These are phyloP conservation scores for Gossypium davidsonii DNA, from an alignment of 441 rosid species.

Conservation along the genomic window DNA sequence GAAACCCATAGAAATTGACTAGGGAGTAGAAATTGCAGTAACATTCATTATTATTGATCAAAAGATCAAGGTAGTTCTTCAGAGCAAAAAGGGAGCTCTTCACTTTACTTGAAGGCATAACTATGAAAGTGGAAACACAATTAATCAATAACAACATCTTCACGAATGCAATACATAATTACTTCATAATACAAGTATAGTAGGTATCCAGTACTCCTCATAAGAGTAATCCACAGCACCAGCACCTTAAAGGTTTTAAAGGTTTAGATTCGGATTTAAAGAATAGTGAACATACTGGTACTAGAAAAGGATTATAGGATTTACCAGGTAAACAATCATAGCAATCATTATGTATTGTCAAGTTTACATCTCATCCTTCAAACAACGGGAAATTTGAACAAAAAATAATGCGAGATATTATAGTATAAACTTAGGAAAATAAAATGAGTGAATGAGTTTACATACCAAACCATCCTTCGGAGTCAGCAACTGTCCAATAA, in stretches of 20 bases:
- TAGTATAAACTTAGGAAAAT: neutral
- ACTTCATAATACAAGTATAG: neutral
- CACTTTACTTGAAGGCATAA: neutral
- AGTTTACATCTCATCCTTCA: neutral
- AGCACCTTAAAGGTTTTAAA: neutral
- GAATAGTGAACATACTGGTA: neutral
- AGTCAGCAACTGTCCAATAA: conserved; percentile 92
- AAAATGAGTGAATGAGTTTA: conserved; percentile 14
- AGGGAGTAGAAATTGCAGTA: neutral
- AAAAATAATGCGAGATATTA: neutral
- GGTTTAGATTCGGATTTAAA: neutral
- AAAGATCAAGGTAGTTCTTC: neutral
- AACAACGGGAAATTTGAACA: neutral
- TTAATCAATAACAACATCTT: neutral
- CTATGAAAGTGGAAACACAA: neutral
- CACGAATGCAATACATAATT: neutral
- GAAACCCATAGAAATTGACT: neutral
- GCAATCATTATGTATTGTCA: neutral
- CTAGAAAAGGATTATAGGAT: neutral
- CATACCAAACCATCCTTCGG: conserved; percentile 94
- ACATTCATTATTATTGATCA: neutral
- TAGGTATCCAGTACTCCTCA: neutral
- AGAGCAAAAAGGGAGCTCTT: neutral
- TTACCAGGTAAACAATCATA: neutral
- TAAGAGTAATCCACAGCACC: neutral